Evolutionary conservation across 176 grass and related monocot species (phyloP).

Genomic region (Carex pumila): DNA sequence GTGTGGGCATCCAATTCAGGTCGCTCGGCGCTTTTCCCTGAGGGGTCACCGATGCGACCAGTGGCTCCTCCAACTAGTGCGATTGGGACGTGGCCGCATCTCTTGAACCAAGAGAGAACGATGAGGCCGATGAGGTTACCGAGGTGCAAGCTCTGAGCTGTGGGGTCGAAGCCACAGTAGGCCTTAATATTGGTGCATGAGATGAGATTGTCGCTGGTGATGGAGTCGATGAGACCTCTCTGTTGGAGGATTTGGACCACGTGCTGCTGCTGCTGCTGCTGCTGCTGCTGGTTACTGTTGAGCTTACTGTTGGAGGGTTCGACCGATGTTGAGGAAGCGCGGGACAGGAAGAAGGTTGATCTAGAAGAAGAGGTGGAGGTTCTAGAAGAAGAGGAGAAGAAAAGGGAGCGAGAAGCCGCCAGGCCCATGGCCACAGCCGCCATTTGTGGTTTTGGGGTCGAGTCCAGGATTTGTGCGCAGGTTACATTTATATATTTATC

Average conservation of each 20-base stretch:
- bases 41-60: constrained; percentile 70
- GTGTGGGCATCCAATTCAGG: constrained; percentile 57
- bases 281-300: no score
- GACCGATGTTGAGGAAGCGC: constrained; percentile 17
- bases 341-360: not conserved
- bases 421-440: constrained; percentile 37
- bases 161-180: constrained; percentile 91
- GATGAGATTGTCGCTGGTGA: constrained; percentile 55
- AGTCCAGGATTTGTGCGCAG: not conserved
- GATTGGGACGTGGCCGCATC: constrained; percentile 68
- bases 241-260: constrained; percentile 77
- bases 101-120: constrained; percentile 86
- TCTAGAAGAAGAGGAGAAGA: constrained; percentile 19
- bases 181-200: constrained; percentile 44
- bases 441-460: constrained; percentile 5
- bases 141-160: constrained; percentile 82
- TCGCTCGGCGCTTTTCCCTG: constrained; percentile 71
- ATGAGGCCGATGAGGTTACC: constrained; percentile 84
- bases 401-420: constrained; percentile 30
- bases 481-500: no score
- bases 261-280: not conserved
- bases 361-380: no score
- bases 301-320: constrained; percentile 49
- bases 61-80: constrained; percentile 81
- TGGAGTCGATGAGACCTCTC: constrained; percentile 69